These are phyloP conservation scores for Candida oleophila DNA, from an alignment of 805 yeast species.

Conservation along the genomic window DNA sequence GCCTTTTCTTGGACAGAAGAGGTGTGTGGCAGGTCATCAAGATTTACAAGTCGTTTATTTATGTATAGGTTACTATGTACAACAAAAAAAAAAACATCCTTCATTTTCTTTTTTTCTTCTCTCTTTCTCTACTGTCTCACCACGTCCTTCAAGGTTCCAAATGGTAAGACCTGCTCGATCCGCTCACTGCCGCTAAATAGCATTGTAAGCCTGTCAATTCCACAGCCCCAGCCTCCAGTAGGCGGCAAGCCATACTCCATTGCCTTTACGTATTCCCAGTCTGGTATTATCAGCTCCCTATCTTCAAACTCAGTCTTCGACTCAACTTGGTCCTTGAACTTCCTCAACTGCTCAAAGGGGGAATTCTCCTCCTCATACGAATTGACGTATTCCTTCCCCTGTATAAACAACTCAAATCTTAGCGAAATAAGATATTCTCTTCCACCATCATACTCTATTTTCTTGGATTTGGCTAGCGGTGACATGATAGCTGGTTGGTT, in stretches of 20 bases:
- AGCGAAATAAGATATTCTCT: slow-evolving; percentile 47
- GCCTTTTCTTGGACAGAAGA: too few relatives aligned
- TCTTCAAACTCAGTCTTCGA: slow-evolving; percentile 51
- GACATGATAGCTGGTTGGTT: slow-evolving; percentile 86
- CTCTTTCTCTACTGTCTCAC: slow-evolving; percentile 46
- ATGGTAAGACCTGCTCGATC: slow-evolving; percentile 73
- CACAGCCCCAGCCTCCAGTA: slow-evolving; percentile 98
- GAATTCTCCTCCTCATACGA: slow-evolving; percentile 97
- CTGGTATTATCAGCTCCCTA: slow-evolving; percentile 66
- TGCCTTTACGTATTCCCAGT: slow-evolving; percentile 63
- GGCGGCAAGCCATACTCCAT: slow-evolving; percentile 97
- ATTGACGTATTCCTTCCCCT: slow-evolving; percentile 79
- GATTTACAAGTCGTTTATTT: too few relatives aligned
- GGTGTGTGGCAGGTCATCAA: too few relatives aligned
- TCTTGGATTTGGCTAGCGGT: slow-evolving; percentile 77
- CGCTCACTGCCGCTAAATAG: slow-evolving; percentile 60
- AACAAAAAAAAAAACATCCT: background rate
- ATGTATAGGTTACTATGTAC: too few relatives aligned
- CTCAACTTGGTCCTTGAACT: slow-evolving; percentile 59
- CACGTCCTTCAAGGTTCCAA: slow-evolving; percentile 75
- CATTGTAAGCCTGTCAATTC: slow-evolving; percentile 88
- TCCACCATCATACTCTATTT: slow-evolving; percentile 23
- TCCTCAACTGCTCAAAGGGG: slow-evolving; percentile 66
- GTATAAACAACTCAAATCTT: slow-evolving; percentile 82
- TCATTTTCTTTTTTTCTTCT: background rate